phyloP scores from a whole-genome alignment of 2,329 filamentous ascomycete genomes.

The Botrytis sinoallii region DNA sequence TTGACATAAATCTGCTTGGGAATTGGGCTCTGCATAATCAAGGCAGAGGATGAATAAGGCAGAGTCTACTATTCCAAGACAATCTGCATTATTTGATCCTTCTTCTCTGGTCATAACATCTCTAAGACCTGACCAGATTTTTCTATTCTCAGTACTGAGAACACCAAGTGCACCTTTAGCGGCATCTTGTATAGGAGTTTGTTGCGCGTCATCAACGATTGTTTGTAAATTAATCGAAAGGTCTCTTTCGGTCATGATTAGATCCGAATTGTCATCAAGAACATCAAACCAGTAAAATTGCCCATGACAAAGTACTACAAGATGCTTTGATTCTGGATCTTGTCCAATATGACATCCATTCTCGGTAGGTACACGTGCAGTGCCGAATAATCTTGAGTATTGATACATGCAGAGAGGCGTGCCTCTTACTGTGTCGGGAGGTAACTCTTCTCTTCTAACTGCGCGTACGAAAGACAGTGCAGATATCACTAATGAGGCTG shows the following conservation, averaged over 20 bases:
- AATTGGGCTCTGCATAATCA: constrained; percentile 84
- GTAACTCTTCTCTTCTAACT: constrained; percentile 86
- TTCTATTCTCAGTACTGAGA: constrained; percentile 92
- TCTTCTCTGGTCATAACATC: constrained; percentile 84
- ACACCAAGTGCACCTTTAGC: constrained; percentile 95
- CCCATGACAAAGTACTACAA: constrained; percentile 89
- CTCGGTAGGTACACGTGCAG: constrained; percentile 88
- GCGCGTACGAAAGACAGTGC: constrained; percentile 89
- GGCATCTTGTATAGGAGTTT: constrained; percentile 87
- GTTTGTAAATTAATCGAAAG: constrained; percentile 87
- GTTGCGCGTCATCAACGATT: constrained; percentile 84
- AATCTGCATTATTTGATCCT: constrained; percentile 92
- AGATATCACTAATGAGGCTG: constrained; percentile 87
- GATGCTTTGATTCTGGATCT: constrained; percentile 86
- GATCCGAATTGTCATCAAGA: constrained; percentile 85
- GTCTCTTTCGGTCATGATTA: constrained; percentile 97
- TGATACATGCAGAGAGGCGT: constrained; percentile 96
- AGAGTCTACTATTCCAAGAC: constrained; percentile 90
- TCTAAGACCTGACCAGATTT: constrained; percentile 88
- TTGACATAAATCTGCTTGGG: constrained; percentile 81
- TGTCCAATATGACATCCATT: constrained; percentile 95
- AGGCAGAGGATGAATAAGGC: constrained; percentile 89
- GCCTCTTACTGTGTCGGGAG: constrained; percentile 80
- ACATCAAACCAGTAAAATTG: constrained; percentile 99
- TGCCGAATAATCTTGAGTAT: constrained; percentile 92